Evolutionary conservation across 169 alveolate genomes (phyloP), one percentile per base, ranked within the genome.

Genomic region (Cryptosporidium viatorum): DNA sequence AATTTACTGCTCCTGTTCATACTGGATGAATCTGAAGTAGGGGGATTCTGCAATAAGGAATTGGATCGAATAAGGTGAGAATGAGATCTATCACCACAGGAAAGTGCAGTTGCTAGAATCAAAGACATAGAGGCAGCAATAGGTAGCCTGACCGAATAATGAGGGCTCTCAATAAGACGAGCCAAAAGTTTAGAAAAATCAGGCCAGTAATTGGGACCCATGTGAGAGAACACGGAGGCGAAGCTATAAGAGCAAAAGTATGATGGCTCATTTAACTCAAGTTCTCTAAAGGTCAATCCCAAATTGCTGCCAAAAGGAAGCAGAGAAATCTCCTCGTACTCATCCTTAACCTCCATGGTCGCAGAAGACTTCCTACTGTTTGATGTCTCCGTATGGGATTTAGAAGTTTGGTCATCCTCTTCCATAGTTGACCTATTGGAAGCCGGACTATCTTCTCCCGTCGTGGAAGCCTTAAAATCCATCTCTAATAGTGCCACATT

Each of bases 121-220:
- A 80, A 45, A 26, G 89, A 62, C 59, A 80, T 80, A 7, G 89
- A 80, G 1, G 89, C 89, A 10, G 89, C 89, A 37, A 80, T 43
- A 14, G 89, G 89, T 0, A 80, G 68, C 50, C 89, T 80, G 10
- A 80, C 89, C 1, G 75, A 60, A 9, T 39, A 50, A 23, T 45
- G n/a, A 26, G 75, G 67, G 14, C 59, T 59, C 23, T 67, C 68
- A 37, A 67, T 69, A 23, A 80, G 41, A 4, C 69, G 50, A 16
- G 69, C 51, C 31, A 80, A 29, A 12, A 80, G 59, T 2, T 62
- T 39, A 8, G 80, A 80, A 65, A 80, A 80, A 39, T 43, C 65
- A 1, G 71, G 80, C 89, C 89, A 80, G 43, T 45, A 12, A 3
- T 2, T 39, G 21, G 89, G 59, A 3, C 89, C 75, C 67, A 80